A percentile compares a stretch with the other conserved stretches of the same genome.
phyloP scores from a whole-genome alignment of 2,329 filamentous ascomycete genomes.

The Aspergillus felis region DNA sequence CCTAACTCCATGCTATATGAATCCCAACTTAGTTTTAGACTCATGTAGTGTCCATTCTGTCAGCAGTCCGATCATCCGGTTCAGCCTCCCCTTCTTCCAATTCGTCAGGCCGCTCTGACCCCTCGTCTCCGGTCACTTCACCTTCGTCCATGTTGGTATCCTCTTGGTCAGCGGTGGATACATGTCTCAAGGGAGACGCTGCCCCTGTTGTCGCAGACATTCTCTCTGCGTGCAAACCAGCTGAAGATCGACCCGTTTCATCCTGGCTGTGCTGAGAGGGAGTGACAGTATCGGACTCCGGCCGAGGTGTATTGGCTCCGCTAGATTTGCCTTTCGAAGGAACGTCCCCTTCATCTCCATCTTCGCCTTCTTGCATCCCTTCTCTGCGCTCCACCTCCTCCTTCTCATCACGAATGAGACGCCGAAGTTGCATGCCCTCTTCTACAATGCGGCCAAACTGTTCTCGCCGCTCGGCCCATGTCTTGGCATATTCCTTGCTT shows the following conservation, averaged over 20 bases:
- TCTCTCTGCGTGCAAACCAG: slow-evolving; percentile 30
- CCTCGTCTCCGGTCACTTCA: slow-evolving; percentile 35
- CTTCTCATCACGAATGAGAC: slow-evolving; percentile 89
- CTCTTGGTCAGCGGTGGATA: slow-evolving; percentile 42
- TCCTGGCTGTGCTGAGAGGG: slow-evolving; percentile 33
- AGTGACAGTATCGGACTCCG: slow-evolving; percentile 44
- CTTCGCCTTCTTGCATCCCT: slow-evolving; percentile 66
- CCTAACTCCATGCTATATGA: slow-evolving; percentile 27
- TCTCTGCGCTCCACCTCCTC: slow-evolving; percentile 87
- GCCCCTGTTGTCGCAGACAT: slow-evolving; percentile 24
- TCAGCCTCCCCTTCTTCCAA: slow-evolving; percentile 50
- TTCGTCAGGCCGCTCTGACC: slow-evolving; percentile 35
- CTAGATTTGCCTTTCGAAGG: slow-evolving; percentile 47
- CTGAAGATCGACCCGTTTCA: slow-evolving; percentile 25
- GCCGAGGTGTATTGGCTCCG: slow-evolving; percentile 47
- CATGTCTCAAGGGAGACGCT: slow-evolving; percentile 37
- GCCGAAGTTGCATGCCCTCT: slow-evolving; percentile 79
- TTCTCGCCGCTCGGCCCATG: slow-evolving; percentile 78
- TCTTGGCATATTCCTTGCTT: slow-evolving; percentile 73
- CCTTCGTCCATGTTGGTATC: slow-evolving; percentile 60
- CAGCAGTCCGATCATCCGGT: slow-evolving; percentile 45
- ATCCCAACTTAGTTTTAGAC: slow-evolving; percentile 9
- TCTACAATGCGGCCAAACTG: slow-evolving; percentile 88
- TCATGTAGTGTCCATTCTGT: slow-evolving; percentile 64
- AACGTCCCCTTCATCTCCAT: slow-evolving; percentile 52